These are phyloP conservation scores for Leccinum rimulosum DNA, from an alignment of 768 basidiomycete species.

Conservation along the genomic window DNA sequence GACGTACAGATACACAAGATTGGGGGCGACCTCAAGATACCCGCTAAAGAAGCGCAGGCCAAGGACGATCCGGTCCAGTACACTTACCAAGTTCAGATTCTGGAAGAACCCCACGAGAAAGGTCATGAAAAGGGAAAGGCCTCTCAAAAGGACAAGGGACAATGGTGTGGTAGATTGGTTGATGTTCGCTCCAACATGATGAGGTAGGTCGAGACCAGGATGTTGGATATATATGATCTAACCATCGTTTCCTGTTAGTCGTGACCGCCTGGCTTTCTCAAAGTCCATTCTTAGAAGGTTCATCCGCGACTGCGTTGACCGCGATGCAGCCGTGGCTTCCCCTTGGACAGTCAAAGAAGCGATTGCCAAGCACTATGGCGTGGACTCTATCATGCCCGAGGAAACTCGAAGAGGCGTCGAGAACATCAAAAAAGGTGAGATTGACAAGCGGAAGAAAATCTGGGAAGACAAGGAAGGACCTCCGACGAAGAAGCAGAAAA, in stretches of 20 bases:
- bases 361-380: constrained; percentile 82
- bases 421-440: constrained; percentile 79
- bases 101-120: constrained; percentile 73
- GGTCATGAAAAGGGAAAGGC: constrained; percentile 59
- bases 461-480: constrained; percentile 89
- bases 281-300: constrained; percentile 96
- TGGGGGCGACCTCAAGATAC: constrained; percentile 75
- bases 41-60: constrained; percentile 64
- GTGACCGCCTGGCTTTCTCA: constrained; percentile 93
- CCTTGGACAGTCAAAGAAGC: constrained; percentile 93
- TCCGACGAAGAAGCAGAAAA: constrained; percentile 79
- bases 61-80: constrained; percentile 82
- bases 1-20: constrained; percentile 61
- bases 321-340: constrained; percentile 87
- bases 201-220: constrained; percentile 53
- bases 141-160: constrained; percentile 55
- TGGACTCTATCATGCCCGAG: constrained; percentile 83
- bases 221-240: constrained; percentile 1
- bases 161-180: constrained; percentile 74
- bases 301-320: constrained; percentile 92
- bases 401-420: constrained; percentile 78
- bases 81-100: constrained; percentile 83
- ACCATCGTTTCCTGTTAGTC: constrained; percentile 45
- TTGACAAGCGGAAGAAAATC: constrained; percentile 89
- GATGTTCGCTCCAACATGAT: constrained; percentile 79